Conservation (phyloP, 192 early-diverging fungal genomes). For the Linderina pennispora region DNA sequence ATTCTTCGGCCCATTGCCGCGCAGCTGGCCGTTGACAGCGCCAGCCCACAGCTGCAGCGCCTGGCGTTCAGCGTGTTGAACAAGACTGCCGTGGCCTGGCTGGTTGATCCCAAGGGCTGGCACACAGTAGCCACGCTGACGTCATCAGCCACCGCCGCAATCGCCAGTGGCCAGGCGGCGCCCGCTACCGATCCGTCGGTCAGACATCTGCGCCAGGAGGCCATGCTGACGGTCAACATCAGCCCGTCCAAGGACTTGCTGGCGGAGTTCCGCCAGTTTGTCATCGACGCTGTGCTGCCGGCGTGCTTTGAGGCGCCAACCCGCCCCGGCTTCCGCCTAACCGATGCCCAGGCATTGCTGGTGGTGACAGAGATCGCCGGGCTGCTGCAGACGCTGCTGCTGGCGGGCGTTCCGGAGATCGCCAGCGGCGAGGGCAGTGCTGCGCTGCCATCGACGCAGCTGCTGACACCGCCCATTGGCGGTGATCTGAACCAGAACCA, state of each 20-base stretch:
- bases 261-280: constrained; percentile 52
- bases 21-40: constrained; percentile 19
- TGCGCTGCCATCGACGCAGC: constrained; percentile 20
- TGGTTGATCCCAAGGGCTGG: constrained; percentile 36
- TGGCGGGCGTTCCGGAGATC: constrained; percentile 25
- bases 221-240: constrained; percentile 16
- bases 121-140: constrained; percentile 43
- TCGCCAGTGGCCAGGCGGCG: constrained; percentile 9
- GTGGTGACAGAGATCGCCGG: constrained; percentile 52
- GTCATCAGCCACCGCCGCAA: constrained; percentile 18
- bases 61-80: constrained; percentile 29
- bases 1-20: constrained; percentile 32
- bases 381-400: constrained; percentile 43
- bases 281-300: constrained; percentile 66
- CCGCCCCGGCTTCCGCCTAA: constrained; percentile 59
- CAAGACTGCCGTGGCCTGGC: constrained; percentile 42
- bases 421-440: constrained; percentile 21
- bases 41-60: constrained; percentile 33
- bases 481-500: constrained; percentile 37
- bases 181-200: constrained; percentile 3
- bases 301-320: constrained; percentile 78
- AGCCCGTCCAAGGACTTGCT: constrained; percentile 13
- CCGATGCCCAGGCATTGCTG: constrained; percentile 70
- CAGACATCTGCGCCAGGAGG: constrained; percentile 16
- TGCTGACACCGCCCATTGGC: constrained; percentile 19